Conservation (phyloP, 371 early-diverging fungal species). For the Mucor indicus region DNA sequence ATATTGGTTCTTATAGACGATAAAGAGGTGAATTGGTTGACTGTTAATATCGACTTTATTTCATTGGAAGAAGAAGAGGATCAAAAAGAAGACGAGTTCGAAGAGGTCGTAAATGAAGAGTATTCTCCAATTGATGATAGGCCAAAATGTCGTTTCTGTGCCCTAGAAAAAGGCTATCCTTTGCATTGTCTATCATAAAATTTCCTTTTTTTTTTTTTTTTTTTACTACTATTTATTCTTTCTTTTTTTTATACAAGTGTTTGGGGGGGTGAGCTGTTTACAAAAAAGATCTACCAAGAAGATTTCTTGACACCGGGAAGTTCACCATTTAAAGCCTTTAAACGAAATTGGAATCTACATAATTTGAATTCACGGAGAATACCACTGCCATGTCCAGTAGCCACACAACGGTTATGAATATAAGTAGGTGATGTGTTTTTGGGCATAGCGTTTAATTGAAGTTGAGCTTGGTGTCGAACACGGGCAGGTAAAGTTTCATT, state of each 20-base stretch:
- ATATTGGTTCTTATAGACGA: slow-evolving; percentile 11
- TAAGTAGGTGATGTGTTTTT: slow-evolving; percentile 65
- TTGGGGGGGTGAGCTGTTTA: neutral
- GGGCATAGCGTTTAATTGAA: slow-evolving; percentile 74
- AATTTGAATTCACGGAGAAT: slow-evolving; percentile 76
- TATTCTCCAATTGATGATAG: neutral
- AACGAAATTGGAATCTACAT: slow-evolving; percentile 80
- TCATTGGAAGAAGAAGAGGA: slow-evolving; percentile 1
- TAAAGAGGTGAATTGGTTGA: neutral
- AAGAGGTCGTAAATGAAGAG: neutral
- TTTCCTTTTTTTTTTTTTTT: neutral
- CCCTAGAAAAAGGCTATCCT: slow-evolving; percentile 18
- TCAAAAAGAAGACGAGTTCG: neutral
- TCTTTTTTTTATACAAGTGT: neutral
- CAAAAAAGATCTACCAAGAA: slow-evolving; percentile 63
- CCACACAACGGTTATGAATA: slow-evolving; percentile 77
- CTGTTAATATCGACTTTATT: slow-evolving; percentile 3
- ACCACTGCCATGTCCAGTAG: slow-evolving; percentile 84
- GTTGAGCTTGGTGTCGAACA: slow-evolving; percentile 81
- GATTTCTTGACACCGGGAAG: slow-evolving; percentile 83
- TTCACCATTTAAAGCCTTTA: slow-evolving; percentile 80
- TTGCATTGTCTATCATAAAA: slow-evolving; percentile 2
- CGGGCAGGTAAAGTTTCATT: slow-evolving; percentile 76
- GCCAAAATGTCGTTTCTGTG: slow-evolving; percentile 17
- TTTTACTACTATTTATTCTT: neutral